A percentile compares a stretch with the other conserved stretches of the same genome.
These are phyloP conservation scores for Serpula lacrymans DNA, from an alignment of 768 basidiomycete genomes.

Conservation along the genomic window DNA sequence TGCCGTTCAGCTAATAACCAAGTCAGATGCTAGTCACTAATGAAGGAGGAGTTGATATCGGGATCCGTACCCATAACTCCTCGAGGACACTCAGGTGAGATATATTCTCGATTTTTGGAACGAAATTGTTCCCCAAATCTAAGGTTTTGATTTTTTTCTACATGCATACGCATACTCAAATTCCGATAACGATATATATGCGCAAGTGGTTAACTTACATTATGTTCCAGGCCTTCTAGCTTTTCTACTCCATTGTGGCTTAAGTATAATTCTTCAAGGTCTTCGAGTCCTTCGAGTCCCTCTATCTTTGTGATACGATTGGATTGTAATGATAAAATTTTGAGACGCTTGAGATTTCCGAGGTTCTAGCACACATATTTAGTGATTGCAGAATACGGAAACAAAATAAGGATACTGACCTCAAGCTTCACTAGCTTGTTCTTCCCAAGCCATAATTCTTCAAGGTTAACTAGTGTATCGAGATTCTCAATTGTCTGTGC, in stretches of 20 bases:
- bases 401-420: slow-evolving; percentile 36
- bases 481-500: slow-evolving; percentile 83
- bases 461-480: slow-evolving; percentile 74
- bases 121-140: slow-evolving; percentile 84
- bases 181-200: not conserved
- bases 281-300: slow-evolving; percentile 65
- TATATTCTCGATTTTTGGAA: slow-evolving; percentile 76
- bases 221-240: slow-evolving; percentile 82
- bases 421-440: slow-evolving; percentile 92
- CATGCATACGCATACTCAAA: no score
- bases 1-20: slow-evolving; percentile 74
- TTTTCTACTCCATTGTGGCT: slow-evolving; percentile 88
- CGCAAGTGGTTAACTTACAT: slow-evolving; percentile 46
- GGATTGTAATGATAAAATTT: slow-evolving; percentile 87
- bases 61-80: slow-evolving; percentile 82
- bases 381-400: not conserved
- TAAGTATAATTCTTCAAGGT: slow-evolving; percentile 87
- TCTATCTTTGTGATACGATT: slow-evolving; percentile 91
- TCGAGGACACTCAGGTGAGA: slow-evolving; percentile 75
- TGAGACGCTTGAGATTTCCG: slow-evolving; percentile 63
- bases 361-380: slow-evolving; percentile 52
- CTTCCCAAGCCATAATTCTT: slow-evolving; percentile 96
- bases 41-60: not conserved
- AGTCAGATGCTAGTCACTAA: not conserved
- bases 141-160: slow-evolving; percentile 74